Evolutionary conservation across 2,329 filamentous ascomycete species (phyloP).

Genomic region (Talaromyces sp.): DNA sequence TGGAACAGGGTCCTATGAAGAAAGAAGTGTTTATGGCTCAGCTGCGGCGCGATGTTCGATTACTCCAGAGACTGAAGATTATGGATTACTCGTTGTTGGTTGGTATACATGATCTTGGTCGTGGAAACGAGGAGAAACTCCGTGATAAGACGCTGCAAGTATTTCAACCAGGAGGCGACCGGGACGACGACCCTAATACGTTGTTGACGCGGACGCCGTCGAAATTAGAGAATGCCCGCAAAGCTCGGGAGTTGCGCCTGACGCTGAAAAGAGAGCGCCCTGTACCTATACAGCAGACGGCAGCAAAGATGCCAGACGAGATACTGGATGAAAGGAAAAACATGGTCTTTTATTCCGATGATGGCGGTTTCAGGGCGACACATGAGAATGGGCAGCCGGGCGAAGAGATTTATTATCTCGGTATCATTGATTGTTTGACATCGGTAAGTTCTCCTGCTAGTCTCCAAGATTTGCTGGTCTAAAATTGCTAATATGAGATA

Average conservation of each 20-base stretch:
- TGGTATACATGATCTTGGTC: slow-evolving; percentile 84
- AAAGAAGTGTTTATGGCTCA: slow-evolving; percentile 86
- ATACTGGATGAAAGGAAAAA: slow-evolving; percentile 71
- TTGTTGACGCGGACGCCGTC: slow-evolving; percentile 85
- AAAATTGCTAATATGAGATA: slow-evolving; percentile 36
- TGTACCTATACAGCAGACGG: slow-evolving; percentile 81
- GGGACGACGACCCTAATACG: slow-evolving; percentile 58
- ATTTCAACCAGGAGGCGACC: slow-evolving; percentile 82
- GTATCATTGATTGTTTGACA: slow-evolving; percentile 96
- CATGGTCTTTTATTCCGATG: slow-evolving; percentile 87
- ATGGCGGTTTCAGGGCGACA: slow-evolving; percentile 88
- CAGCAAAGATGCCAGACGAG: slow-evolving; percentile 85
- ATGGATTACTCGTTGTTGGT: slow-evolving; percentile 98
- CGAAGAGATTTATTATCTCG: slow-evolving; percentile 95
- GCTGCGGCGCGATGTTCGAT: slow-evolving; percentile 77
- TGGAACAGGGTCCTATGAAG: slow-evolving; percentile 87
- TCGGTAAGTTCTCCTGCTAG: slow-evolving; percentile 64
- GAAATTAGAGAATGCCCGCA: slow-evolving; percentile 84
- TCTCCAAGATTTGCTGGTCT: slow-evolving; percentile 11
- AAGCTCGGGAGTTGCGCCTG: slow-evolving; percentile 84
- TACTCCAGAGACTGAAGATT: slow-evolving; percentile 85
- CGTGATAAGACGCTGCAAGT: slow-evolving; percentile 86
- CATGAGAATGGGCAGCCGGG: slow-evolving; percentile 82
- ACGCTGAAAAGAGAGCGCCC: slow-evolving; percentile 91
- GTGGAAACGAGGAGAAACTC: slow-evolving; percentile 93